Evolutionary conservation across 2,329 filamentous ascomycete species (phyloP), one percentile per base, ranked within the genome.

Genomic region (Penicillium oxalicum): DNA sequence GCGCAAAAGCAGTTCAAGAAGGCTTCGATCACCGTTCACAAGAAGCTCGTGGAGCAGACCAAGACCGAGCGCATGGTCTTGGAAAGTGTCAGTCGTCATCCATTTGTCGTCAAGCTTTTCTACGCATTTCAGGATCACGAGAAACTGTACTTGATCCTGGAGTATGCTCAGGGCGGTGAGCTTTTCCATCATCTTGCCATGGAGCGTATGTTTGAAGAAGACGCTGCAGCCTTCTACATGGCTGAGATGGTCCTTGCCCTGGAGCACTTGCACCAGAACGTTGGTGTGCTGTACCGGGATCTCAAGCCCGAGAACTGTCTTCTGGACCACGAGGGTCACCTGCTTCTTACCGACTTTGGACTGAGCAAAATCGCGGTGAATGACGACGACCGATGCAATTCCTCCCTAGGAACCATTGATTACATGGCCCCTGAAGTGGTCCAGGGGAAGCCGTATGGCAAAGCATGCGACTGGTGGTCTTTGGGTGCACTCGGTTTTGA

Each of bases 1-100:
- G 94, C 93, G 0, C 94, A 98, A 74, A 98, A 98, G 75, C 91
- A 97, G 71, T 93, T 98, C 73, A 93, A 91, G 69, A 98, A 98
- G 73, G 93, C 94, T 0, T 95, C 90, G 7, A 76, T 98, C 45
- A 89, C 91, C 0, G 88, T 98, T 35, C 91, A 96, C 72, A 96
- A 95, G 77, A 90, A 91, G 68, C 80, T 97, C 29, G 83, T 98
- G 44, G 91, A 97, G 72, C 93, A 97, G 74, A 97, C 93, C 49
- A 95, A 94, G 77, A 97, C 91, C 2, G 93, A 98, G 74, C 87
- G 93, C 43, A 84, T 86, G 61, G 95, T 98, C 47, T 78, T 98
- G 44, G 93, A 98, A 74, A 94, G 88, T 51, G 88, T 98, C 69
- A 97, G 94, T 70, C 82, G 91, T 32, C 93, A 98, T 68, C 91